Evolutionary conservation across 768 basidiomycete genomes (phyloP).

Genomic region (Lentinula boryana): DNA sequence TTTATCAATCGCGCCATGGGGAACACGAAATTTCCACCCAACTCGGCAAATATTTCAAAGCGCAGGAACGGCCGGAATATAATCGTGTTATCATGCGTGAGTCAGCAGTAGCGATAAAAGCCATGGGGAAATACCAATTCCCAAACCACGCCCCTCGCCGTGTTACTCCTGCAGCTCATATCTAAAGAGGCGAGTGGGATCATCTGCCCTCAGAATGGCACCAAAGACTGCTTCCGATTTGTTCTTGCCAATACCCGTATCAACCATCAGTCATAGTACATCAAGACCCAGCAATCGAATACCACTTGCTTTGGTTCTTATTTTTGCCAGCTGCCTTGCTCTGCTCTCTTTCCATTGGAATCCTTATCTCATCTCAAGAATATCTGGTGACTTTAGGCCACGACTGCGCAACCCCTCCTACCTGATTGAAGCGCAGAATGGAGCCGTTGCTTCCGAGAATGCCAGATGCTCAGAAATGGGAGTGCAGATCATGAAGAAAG

Average conservation of each 20-base stretch:
- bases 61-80: background rate
- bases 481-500: conserved; percentile 65
- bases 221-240: background rate
- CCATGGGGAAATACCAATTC: background rate
- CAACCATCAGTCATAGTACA: background rate
- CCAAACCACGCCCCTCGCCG: background rate
- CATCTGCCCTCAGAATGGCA: background rate
- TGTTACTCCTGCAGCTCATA: background rate
- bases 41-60: background rate
- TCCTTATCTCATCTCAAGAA: background rate
- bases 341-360: background rate
- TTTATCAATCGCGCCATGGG: background rate
- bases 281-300: background rate
- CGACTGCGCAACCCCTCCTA: conserved; percentile 45
- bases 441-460: conserved; percentile 90
- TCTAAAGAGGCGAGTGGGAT: background rate
- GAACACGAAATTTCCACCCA: background rate
- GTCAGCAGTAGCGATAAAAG: background rate
- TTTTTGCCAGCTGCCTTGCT: background rate
- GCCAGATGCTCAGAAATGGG: conserved; percentile 82
- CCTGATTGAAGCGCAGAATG: conserved; percentile 57
- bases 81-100: background rate
- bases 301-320: background rate
- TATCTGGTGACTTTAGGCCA: background rate
- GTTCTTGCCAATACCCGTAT: background rate